Base-by-base conservation (phyloP, 257 asterid species). In the Catharanthus roseus region DNA sequence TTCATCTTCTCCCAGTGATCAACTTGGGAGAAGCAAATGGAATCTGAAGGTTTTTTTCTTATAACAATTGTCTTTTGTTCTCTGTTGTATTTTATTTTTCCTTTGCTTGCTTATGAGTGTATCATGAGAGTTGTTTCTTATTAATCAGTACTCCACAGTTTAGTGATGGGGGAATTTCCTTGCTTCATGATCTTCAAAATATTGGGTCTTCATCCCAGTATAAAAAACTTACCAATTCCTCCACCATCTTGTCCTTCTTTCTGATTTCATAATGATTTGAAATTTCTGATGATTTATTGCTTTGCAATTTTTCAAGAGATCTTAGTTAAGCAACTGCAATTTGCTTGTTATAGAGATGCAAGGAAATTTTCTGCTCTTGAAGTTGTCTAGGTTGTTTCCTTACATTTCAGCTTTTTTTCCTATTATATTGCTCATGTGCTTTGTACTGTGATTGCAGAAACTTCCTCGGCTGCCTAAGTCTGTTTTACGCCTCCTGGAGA, bases 1-100 rank as follows among this genome's bases (percentile, higher is more conserved):
- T 82, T 89, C 97, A 77, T 88, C 95, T 76, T 91, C 95, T 82
- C 83, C 93, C 70, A 75, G 72, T 75, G 99, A 95, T 78, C 90
- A 82, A 53, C 95, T 95, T 73, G 97, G 93, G 77, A 87, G 78
- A 83, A 91, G 97, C 89, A 85, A 89, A 88, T 95, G 97, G 99
- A 91, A 95, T 85, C 83, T 95, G 86, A 91, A 95, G 99, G 97
- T 93, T 65, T 75, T 74, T 57, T 56, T 82, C 77, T 75, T 61
- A 68, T 63, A 38, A 65, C 75, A 56, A 63, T 13, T 67, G 29
- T 29, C 24, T 38, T 5, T 60, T 18, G 36, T 50, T 28, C 6
- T 58, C 41, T 58, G 47, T 50, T 73, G 65, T 70, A 29, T 68
- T 36, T 62, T 53, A 49, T 70, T 26, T 66, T 29, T 75, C 34